Percentiles rank a stretch among this genome's conserved stretches.
These are phyloP conservation scores for Lasiosphaeria ovina DNA, from an alignment of 495 filamentous ascomycete genomes.

Conservation along the genomic window DNA sequence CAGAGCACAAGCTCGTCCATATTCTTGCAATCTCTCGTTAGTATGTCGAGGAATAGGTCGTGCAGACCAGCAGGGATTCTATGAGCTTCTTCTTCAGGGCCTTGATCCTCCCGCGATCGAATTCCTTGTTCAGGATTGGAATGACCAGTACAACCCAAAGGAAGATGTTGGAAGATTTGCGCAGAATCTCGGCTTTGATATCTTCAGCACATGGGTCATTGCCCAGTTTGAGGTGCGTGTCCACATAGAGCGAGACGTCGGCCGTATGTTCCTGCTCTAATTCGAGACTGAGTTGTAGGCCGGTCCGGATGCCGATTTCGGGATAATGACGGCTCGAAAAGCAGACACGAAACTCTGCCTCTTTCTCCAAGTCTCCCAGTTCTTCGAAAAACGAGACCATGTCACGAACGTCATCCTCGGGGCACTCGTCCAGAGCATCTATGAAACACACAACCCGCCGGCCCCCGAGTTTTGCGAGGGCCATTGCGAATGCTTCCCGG, in stretches of 20 bases:
- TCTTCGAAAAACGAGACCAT: slow-evolving; percentile 38
- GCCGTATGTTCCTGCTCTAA: slow-evolving; percentile 22
- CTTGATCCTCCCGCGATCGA: slow-evolving; percentile 25
- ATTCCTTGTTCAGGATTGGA: slow-evolving; percentile 45
- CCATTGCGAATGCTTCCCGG: slow-evolving; percentile 28
- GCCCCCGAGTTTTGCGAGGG: slow-evolving; percentile 24
- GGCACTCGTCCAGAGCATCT: slow-evolving; percentile 47
- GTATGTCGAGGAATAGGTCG: slow-evolving; percentile 36
- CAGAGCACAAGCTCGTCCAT: slow-evolving; percentile 33
- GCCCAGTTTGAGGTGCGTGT: slow-evolving; percentile 23
- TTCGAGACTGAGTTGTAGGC: slow-evolving; percentile 29
- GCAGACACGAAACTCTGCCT: slow-evolving; percentile 29
- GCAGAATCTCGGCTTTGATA: slow-evolving; percentile 30
- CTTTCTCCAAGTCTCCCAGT: slow-evolving; percentile 20
- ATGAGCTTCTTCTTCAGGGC: slow-evolving; percentile 21
- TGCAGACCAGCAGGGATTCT: slow-evolving; percentile 36
- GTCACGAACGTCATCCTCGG: slow-evolving; percentile 32
- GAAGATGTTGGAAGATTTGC: slow-evolving; percentile 45
- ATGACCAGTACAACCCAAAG: slow-evolving; percentile 51
- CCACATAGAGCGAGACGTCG: slow-evolving; percentile 25
- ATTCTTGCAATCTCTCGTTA: slow-evolving; percentile 32
- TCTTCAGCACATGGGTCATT: slow-evolving; percentile 24
- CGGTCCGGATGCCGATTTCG: slow-evolving; percentile 36
- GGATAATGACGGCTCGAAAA: slow-evolving; percentile 55
- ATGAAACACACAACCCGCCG: slow-evolving; percentile 34